phyloP scores from a whole-genome alignment of 805 yeast species.

The Barnettozyma wickerhamii region DNA sequence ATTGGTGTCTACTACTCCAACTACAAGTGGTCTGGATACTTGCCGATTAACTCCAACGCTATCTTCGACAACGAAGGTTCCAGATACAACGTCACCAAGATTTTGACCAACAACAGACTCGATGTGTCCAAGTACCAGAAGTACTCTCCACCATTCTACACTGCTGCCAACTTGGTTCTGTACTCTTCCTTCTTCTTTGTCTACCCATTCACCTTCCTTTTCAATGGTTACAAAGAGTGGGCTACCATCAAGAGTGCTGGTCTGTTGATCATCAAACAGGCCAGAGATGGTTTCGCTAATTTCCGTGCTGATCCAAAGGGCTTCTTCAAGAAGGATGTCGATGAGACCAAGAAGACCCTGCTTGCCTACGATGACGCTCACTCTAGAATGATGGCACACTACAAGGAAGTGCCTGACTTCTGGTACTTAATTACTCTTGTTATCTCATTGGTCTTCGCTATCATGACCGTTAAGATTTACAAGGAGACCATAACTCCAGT shows the following conservation, averaged over 20 bases:
- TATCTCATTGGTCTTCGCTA: constrained; percentile 39
- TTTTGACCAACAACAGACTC: constrained; percentile 40
- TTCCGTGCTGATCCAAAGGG: neutral
- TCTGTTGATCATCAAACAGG: too few species aligned
- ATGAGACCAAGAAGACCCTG: neutral
- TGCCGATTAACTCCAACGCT: constrained; percentile 44
- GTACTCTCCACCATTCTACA: constrained; percentile 64
- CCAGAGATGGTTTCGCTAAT: neutral
- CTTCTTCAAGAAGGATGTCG: neutral
- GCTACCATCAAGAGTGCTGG: too few species aligned
- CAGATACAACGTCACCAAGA: constrained; percentile 40
- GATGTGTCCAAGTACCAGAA: constrained; percentile 42
- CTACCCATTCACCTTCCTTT: constrained; percentile 49
- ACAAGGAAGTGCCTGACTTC: constrained; percentile 60
- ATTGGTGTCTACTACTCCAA: constrained; percentile 38
- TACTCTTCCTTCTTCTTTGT: constrained; percentile 46
- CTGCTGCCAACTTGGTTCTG: constrained; percentile 56
- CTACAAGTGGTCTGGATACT: constrained; percentile 34
- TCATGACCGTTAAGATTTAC: constrained; percentile 40
- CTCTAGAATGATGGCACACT: constrained; percentile 45
- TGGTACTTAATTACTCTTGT: constrained; percentile 36
- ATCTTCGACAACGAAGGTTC: constrained; percentile 50
- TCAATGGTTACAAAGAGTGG: constrained; percentile 35
- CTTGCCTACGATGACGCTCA: constrained; percentile 39
- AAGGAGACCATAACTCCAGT: constrained; percentile 49